Evolutionary conservation across 805 yeast genomes (phyloP), one percentile per base, ranked within the genome.

Genomic region (Metschnikowia kunwiensis): DNA sequence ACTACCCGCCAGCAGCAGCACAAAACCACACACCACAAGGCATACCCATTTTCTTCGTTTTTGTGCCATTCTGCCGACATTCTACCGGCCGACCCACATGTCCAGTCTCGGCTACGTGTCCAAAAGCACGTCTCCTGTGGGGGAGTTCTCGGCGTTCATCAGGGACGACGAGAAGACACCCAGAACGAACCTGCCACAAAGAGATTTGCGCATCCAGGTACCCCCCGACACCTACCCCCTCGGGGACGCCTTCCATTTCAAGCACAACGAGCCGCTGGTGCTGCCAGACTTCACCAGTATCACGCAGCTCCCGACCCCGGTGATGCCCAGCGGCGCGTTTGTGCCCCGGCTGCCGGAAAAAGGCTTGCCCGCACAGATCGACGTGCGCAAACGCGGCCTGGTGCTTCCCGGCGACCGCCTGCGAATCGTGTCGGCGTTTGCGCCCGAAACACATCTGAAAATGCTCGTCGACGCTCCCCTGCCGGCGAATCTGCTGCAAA

Each of bases 291-390:
- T 58, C 44, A 65, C 63, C 27, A 52, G 54, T 9, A 55, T 70
- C 11, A 60, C 74, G 1, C 72, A 64, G 32, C 51, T 72, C 13
- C 78, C 78, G 3, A 70, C 77, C 0, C 78, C 78, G 1, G 49
- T 71, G 13, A 14, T 48, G 30, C 29, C 36, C 32, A 34, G 23
- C 24, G 51, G 47, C 18, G 34, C 33, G 7, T 49, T 44, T 28
- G 28, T 35, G 7, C 8, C 28, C 24, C 8, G 24, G 11, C 21
- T 28, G 29, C 13, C 22, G 16, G 10, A 22, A 21, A 21, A 22
- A 5, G 19, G 12, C 5, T 15, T 10, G 19, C 18, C 14, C 11
- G 12, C 20, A 6, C 11, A 15, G 14, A 24, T 48, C 18, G 46
- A 36, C 14, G 16, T 46, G 13, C 43, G 38, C 26, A 46, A 46